Conservation (phyloP, 2,329 filamentous ascomycete species). For the Trichoderma koningiopsis region DNA sequence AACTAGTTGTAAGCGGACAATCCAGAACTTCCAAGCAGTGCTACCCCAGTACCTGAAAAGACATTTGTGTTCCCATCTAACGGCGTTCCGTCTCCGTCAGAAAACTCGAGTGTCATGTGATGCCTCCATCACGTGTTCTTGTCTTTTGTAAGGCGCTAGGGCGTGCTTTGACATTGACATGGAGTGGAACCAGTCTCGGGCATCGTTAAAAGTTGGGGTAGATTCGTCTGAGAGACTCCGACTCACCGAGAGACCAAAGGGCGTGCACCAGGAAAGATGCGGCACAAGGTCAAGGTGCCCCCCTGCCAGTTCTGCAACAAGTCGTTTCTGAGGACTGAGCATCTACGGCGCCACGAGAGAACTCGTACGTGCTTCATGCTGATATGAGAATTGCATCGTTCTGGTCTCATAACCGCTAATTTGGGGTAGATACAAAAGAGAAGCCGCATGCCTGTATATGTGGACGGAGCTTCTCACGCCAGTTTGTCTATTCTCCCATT, state of each 20-base stretch:
- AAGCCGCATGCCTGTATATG: slow-evolving; percentile 20
- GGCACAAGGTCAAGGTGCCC: slow-evolving; percentile 20
- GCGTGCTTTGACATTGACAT: neutral
- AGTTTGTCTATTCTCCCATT: neutral
- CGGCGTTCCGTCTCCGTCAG: neutral
- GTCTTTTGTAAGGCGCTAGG: neutral
- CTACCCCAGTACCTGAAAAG: neutral
- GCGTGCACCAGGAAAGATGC: slow-evolving; percentile 8
- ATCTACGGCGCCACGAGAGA: slow-evolving; percentile 20
- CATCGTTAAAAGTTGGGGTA: slow-evolving; percentile 4
- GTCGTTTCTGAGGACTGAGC: slow-evolving; percentile 14
- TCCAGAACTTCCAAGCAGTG: neutral
- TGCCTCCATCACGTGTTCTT: neutral
- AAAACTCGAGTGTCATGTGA: neutral
- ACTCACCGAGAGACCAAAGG: neutral
- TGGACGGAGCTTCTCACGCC: slow-evolving; percentile 18
- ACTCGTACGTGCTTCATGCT: slow-evolving; percentile 5
- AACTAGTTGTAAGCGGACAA: neutral
- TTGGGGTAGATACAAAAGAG: slow-evolving; percentile 19
- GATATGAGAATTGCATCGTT: neutral
- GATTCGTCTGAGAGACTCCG: slow-evolving; percentile 7
- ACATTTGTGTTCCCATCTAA: neutral
- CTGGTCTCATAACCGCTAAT: neutral
- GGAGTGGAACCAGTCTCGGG: neutral
- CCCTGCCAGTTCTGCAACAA: slow-evolving; percentile 18